Conservation (phyloP, 176 grass and related monocot species). For the Hyparrhenia diplandra region DNA sequence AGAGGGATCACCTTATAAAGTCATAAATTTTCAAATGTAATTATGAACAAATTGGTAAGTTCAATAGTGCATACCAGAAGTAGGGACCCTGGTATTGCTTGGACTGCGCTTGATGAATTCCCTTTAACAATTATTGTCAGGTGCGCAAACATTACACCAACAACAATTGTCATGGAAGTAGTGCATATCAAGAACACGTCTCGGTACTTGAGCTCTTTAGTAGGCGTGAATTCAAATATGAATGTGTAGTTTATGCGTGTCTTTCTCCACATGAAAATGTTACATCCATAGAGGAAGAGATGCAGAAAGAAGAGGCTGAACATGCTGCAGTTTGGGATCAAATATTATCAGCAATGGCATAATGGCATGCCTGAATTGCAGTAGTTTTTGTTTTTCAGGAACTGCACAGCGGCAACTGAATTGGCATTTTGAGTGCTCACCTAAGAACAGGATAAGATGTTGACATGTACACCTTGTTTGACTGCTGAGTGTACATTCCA, state of each 20-base stretch:
- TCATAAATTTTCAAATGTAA: slow-evolving; percentile 5
- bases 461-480: slow-evolving; percentile 90
- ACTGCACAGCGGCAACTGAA: slow-evolving; percentile 8
- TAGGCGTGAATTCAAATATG: slow-evolving; percentile 91
- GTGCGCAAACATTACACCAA: slow-evolving; percentile 85
- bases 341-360: slow-evolving; percentile 25
- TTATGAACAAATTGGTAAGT: slow-evolving; percentile 1
- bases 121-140: slow-evolving; percentile 58
- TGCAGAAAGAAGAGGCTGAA: slow-evolving; percentile 95
- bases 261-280: slow-evolving; percentile 99
- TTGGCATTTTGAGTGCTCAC: slow-evolving; percentile 36
- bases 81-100: slow-evolving; percentile 84
- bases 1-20: not conserved
- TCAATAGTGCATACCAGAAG: slow-evolving; percentile 63
- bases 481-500: slow-evolving; percentile 82
- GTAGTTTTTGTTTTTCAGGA: not conserved
- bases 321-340: slow-evolving; percentile 63
- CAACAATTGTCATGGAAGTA: slow-evolving; percentile 67
- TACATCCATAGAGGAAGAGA: slow-evolving; percentile 92
- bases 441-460: slow-evolving; percentile 93
- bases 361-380: not conserved
- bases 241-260: slow-evolving; percentile 87
- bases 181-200: slow-evolving; percentile 81
- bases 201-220: slow-evolving; percentile 80
- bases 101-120: slow-evolving; percentile 67